Evolutionary conservation across 73 alveolate species (phyloP).

Genomic region (Blepharisma stoltei): DNA sequence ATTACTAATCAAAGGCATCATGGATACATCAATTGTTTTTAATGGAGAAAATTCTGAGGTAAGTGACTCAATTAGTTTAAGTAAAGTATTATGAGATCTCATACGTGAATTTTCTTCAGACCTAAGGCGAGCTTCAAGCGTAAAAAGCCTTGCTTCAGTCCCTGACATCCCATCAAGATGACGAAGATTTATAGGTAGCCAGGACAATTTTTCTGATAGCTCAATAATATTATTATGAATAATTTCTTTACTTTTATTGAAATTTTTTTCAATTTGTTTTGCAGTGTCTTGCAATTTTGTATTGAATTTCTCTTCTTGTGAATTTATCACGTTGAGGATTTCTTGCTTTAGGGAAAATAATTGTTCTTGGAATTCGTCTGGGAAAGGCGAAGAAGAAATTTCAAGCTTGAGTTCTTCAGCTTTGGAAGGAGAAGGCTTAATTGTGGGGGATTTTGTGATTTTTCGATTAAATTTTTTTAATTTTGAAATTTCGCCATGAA

Average conservation of each 20-base stretch:
- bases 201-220: background rate
- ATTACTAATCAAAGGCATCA: too few relatives aligned
- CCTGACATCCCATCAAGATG: conserved; percentile 6
- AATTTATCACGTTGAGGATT: background rate
- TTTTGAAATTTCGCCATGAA: background rate
- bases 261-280: background rate
- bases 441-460: background rate
- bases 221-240: background rate
- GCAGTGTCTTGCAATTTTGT: background rate
- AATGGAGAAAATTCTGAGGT: too few relatives aligned
- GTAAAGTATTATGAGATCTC: background rate
- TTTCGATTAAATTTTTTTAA: background rate
- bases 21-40: too few relatives aligned
- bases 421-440: background rate
- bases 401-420: background rate
- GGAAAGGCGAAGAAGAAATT: background rate
- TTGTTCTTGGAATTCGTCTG: background rate
- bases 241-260: background rate
- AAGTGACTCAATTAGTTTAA: background rate
- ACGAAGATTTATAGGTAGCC: conserved; percentile 16
- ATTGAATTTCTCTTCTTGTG: background rate
- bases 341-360: background rate
- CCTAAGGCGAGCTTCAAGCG: conserved; percentile 18
- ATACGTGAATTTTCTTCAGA: conserved; percentile 28
- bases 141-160: conserved; percentile 13